These are phyloP conservation scores for Backusella luteola DNA, from an alignment of 192 early-diverging fungal species.

Conservation along the genomic window DNA sequence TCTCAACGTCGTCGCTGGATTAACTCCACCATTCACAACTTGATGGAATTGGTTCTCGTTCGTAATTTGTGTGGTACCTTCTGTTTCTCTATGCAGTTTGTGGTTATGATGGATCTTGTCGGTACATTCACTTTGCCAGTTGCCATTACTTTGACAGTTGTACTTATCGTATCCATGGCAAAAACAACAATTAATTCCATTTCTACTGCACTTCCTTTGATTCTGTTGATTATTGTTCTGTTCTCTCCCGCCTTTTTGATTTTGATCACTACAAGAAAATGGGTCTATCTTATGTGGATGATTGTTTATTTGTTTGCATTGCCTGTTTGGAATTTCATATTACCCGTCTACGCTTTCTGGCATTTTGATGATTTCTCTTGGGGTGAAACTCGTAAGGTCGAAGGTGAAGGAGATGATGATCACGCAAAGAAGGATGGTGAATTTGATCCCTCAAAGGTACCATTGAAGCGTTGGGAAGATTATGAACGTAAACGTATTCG, in stretches of 20 bases:
- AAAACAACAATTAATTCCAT: constrained; percentile 52
- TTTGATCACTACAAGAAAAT: constrained; percentile 79
- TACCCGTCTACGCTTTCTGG: constrained; percentile 95
- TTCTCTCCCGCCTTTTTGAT: constrained; percentile 89
- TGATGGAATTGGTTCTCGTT: constrained; percentile 89
- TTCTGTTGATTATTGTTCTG: constrained; percentile 75
- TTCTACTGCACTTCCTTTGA: constrained; percentile 60
- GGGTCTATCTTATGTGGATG: constrained; percentile 92
- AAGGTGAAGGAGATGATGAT: constrained; percentile 70
- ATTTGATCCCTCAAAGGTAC: constrained; percentile 76
- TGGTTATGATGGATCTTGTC: constrained; percentile 73
- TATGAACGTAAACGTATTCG: constrained; percentile 77
- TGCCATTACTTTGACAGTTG: constrained; percentile 65
- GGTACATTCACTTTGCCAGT: constrained; percentile 76
- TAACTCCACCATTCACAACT: constrained; percentile 95
- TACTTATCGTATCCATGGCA: constrained; percentile 56
- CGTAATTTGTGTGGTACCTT: constrained; percentile 95
- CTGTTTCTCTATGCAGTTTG: constrained; percentile 94
- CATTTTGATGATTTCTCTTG: constrained; percentile 95
- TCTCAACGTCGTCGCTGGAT: constrained; percentile 96
- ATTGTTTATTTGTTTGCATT: constrained; percentile 76
- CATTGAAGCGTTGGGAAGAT: constrained; percentile 85
- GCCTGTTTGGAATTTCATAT: constrained; percentile 93
- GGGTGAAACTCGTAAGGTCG: constrained; percentile 79
- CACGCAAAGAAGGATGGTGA: constrained; percentile 73